Conservation (phyloP, 169 alveolate genomes). For the Cryptosporidium tyzzeri region DNA sequence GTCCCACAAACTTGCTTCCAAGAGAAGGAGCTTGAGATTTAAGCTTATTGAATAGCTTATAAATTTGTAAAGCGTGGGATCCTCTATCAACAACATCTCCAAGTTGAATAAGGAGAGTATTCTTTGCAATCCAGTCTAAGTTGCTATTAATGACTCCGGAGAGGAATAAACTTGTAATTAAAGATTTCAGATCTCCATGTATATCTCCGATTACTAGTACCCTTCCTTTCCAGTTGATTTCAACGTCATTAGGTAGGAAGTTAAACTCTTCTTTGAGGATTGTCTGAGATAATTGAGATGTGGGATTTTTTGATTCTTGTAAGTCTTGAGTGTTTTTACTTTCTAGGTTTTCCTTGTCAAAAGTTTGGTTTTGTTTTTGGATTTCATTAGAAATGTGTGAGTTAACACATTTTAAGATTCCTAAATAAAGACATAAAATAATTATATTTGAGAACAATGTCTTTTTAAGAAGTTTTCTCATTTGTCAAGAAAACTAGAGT, state of each 20-base stretch:
- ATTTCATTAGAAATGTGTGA: neutral
- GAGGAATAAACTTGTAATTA: conserved; percentile 75
- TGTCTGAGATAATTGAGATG: neutral
- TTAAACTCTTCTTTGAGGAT: neutral
- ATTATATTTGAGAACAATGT: neutral
- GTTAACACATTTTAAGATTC: neutral
- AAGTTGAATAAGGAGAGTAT: conserved; percentile 77
- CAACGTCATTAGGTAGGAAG: conserved; percentile 30
- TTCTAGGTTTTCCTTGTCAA: neutral
- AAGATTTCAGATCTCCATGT: conserved; percentile 79
- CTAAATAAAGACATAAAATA: neutral
- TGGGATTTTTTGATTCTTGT: neutral
- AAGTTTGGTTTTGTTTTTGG: neutral
- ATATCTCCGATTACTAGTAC: conserved; percentile 81
- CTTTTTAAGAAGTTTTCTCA: neutral
- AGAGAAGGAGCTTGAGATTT: conserved; percentile 63
- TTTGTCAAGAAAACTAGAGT: neutral
- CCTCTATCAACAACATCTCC: conserved; percentile 82
- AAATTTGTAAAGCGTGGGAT: conserved; percentile 74
- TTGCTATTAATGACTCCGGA: conserved; percentile 77
- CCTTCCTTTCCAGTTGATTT: conserved; percentile 79
- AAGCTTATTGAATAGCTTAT: conserved; percentile 62
- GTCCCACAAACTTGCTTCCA: conserved; percentile 76
- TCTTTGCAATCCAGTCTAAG: conserved; percentile 79
- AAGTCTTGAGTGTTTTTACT: neutral